A percentile compares a stretch with the other conserved stretches of the same genome.
phyloP scores from a whole-genome alignment of 23 red algal species.

The Gracilaria gracilis region DNA sequence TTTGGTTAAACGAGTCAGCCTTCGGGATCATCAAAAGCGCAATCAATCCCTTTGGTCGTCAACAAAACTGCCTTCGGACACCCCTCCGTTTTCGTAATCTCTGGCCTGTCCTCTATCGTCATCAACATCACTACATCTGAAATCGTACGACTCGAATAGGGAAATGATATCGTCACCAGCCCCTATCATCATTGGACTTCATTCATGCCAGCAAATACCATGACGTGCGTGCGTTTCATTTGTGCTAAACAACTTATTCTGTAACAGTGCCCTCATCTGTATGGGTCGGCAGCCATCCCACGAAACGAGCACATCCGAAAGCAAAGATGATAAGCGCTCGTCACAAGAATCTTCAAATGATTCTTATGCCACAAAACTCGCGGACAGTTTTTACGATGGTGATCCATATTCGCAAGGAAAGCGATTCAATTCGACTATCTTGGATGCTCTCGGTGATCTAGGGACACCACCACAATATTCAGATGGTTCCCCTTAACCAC shows the following conservation, averaged over 20 bases:
- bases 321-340: not conserved
- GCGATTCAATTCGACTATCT: constrained; percentile 2
- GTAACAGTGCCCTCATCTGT: not conserved
- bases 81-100: not conserved
- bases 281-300: constrained; percentile 25
- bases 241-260: not conserved
- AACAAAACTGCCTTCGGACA: constrained; percentile 1
- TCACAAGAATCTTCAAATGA: constrained; percentile 33
- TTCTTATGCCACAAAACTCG: constrained; percentile 25
- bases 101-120: not conserved
- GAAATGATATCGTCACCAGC: not conserved
- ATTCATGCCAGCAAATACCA: not conserved
- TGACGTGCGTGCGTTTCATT: not conserved
- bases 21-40: not conserved
- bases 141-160: not conserved
- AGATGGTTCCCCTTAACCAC: not conserved
- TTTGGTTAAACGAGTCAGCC: not conserved
- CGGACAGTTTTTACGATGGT: not conserved
- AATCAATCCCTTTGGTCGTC: not conserved
- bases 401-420: not conserved
- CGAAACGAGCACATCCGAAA: not conserved
- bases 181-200: not conserved
- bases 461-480: too few species aligned
- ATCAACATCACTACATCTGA: too few species aligned
- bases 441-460: not conserved